phyloP scores from a whole-genome alignment of 2,329 filamentous ascomycete genomes.

The Lachnum nothofagi region DNA sequence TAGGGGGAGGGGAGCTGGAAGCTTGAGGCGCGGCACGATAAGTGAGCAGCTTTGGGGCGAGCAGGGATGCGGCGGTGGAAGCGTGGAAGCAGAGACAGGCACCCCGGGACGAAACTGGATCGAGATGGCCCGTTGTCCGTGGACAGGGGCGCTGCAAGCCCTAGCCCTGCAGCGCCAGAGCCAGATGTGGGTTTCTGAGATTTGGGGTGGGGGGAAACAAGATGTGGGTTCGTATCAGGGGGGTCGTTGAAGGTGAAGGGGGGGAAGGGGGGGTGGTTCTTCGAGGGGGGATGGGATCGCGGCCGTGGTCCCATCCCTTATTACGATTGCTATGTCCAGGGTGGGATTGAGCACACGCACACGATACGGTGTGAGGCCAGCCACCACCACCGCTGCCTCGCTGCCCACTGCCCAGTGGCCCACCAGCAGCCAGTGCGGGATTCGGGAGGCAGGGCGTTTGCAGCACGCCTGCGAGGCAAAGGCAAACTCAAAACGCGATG shows the following conservation, averaged over 20 bases:
- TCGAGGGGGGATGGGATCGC: neutral
- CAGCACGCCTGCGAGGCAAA: no score
- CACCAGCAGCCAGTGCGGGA: no score
- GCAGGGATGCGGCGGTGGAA: neutral
- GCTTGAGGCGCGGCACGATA: neutral
- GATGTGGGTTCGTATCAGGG: slow-evolving; percentile 3
- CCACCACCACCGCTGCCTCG: no score
- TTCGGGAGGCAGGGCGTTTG: no score
- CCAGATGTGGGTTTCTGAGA: slow-evolving; percentile 5
- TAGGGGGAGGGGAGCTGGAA: neutral
- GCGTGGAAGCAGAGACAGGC: neutral
- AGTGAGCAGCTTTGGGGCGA: neutral
- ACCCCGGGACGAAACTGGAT: slow-evolving; percentile 1
- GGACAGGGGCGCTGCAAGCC: neutral
- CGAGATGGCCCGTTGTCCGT: slow-evolving; percentile 3
- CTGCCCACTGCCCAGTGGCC: no score
- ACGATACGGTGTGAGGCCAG: no score
- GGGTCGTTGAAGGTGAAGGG: neutral
- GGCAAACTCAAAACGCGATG: no score
- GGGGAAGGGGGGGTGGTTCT: neutral
- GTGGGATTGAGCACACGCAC: no score
- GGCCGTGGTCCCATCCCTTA: no score
- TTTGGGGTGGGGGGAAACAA: slow-evolving; percentile 4
- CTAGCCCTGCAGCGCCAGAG: neutral
- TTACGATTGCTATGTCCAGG: no score